Evolutionary conservation across 164 flowering plant species (phyloP).

Genomic region (Magnolia officinalis): DNA sequence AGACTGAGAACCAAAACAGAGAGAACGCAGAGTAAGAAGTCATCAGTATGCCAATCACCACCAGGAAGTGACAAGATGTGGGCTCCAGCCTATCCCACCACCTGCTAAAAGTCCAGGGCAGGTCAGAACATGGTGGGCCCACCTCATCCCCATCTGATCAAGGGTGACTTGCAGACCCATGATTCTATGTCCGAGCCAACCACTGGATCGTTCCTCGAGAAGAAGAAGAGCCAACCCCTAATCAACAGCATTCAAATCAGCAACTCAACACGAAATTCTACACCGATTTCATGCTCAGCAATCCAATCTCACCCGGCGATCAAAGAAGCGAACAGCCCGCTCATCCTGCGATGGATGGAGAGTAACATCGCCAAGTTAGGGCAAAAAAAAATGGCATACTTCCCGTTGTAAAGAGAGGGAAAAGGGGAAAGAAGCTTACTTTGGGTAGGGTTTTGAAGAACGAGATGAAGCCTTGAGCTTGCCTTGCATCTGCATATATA

Average conservation of each 20-base stretch:
- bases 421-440: conserved; percentile 33
- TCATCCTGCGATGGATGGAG: conserved; percentile 50
- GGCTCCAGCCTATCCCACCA: not conserved
- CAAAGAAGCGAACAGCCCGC: conserved; percentile 85
- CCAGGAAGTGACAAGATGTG: not conserved
- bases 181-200: too few species aligned
- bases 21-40: not conserved
- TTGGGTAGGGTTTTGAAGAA: conserved; percentile 82
- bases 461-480: conserved; percentile 95
- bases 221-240: too few species aligned
- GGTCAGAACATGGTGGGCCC: not conserved
- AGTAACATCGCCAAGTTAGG: conserved; percentile 4
- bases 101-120: not conserved
- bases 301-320: conserved; percentile 70
- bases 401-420: not conserved
- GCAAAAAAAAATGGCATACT: not conserved
- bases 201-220: too few species aligned
- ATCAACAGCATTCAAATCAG: not conserved
- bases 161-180: too few species aligned
- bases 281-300: not conserved
- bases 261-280: not conserved
- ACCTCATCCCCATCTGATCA: too few species aligned
- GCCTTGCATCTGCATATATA: conserved; percentile 66
- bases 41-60: not conserved
- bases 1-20: too few species aligned